phyloP scores from a whole-genome alignment of 345 rosid genomes.

The Pseudoturritis turrita region DNA sequence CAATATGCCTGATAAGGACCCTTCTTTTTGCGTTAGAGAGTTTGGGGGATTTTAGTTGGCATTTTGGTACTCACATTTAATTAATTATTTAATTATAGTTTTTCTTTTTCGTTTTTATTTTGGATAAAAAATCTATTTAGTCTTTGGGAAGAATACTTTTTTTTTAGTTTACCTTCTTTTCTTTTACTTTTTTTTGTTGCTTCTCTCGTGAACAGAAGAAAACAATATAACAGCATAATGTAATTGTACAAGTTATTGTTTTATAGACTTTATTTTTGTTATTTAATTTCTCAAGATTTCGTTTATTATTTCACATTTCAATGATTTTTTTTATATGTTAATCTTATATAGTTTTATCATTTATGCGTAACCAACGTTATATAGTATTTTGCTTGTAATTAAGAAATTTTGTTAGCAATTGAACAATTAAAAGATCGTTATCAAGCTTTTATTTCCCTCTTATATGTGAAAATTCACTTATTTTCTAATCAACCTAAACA shows the following conservation, averaged over 20 bases:
- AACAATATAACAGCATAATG: too few relatives aligned
- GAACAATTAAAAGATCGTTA: too few relatives aligned
- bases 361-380: too few relatives aligned
- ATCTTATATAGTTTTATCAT: too few relatives aligned
- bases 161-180: background rate
- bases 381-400: too few relatives aligned
- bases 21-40: slow-evolving; percentile 68
- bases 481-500: too few relatives aligned
- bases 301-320: too few relatives aligned
- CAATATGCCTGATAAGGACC: slow-evolving; percentile 55
- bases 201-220: background rate
- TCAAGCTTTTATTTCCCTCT: too few relatives aligned
- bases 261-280: too few relatives aligned
- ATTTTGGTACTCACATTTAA: background rate
- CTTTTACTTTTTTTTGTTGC: background rate
- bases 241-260: background rate
- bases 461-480: too few relatives aligned
- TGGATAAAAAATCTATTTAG: background rate
- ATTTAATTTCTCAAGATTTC: background rate
- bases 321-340: too few relatives aligned
- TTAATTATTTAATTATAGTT: background rate
- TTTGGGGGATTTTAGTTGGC: slow-evolving; percentile 55
- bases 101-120: background rate
- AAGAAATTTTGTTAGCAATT: too few relatives aligned
- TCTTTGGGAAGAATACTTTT: background rate